Evolutionary conservation across 805 yeast genomes (phyloP), one percentile per base, ranked within the genome.

Genomic region (Candida alai): DNA sequence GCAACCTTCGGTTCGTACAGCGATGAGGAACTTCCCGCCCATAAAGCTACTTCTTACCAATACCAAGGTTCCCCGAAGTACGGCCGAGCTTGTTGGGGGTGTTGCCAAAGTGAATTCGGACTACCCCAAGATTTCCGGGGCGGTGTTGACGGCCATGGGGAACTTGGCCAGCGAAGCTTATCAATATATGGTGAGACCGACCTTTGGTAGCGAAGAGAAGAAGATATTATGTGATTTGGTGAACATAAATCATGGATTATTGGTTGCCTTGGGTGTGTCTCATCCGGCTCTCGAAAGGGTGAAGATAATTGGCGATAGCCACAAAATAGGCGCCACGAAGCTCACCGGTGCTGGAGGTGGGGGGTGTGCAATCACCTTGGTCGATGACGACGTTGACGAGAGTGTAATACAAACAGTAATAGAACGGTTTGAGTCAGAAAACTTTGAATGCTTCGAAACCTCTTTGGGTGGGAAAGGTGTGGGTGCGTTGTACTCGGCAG

Each of bases 311-410:
- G 73, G 86, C 16, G 89, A 84, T 50, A 70, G 68, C 32, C 48
- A 76, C 37, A 54, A 65, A 4, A 57, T 93, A 12, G 98, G 98
- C 6, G 78, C 83, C 38, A 90, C 98, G 0, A 93, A 93, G 56
- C 71, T 93, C 35, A 93, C 98, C 0, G 98, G 98, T 26, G 98
- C 98, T 0, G 98, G 98, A 22, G 98, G 98, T 14, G 98, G 98
- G 32, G 98, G 98, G 2, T 93, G 98, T 66, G 95, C 97, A 8
- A 82, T 93, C 36, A 93, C 97, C 0, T 60, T 93, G 24, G 66
- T 89, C 11, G 64, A 74, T 30, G 77, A 73, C 25, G 66, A 62
- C 2, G 60, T 56, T 1, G 46, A 48, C 1, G 65, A 56, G 13
- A 53, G 45, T 2, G 57, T 52, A 3, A 53, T 74, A 6, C 55